phyloP scores from a whole-genome alignment of 768 basidiomycete genomes.

The Suillus discolor region DNA sequence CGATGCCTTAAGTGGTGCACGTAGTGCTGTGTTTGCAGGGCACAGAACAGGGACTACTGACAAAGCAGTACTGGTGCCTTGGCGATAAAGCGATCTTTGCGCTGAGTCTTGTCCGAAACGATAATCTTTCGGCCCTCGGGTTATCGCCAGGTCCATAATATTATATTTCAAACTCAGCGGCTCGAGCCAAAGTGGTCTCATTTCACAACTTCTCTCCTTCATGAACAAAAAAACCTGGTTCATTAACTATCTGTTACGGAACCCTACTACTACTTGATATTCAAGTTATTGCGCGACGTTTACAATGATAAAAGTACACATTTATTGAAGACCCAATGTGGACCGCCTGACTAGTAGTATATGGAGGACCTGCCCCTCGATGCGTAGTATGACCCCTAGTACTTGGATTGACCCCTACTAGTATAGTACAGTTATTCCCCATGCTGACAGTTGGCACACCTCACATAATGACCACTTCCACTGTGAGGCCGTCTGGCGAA shows the following conservation, averaged over 20 bases:
- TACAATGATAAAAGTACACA: neutral
- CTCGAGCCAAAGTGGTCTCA: neutral
- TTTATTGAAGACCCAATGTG: neutral
- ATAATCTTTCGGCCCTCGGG: conserved; percentile 2
- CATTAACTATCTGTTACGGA: neutral
- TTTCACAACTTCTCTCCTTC: neutral
- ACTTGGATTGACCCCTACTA: too few relatives aligned
- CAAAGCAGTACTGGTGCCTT: neutral
- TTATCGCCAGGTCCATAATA: too few relatives aligned
- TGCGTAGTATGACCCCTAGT: neutral
- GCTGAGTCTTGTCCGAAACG: neutral
- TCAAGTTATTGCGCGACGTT: neutral
- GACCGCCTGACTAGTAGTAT: neutral
- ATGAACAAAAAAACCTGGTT: neutral
- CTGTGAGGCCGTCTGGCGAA: neutral
- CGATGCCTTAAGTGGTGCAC: neutral
- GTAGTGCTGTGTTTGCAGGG: neutral
- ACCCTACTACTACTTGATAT: neutral
- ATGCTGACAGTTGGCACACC: neutral
- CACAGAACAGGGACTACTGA: neutral
- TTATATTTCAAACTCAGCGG: neutral
- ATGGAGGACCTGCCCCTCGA: neutral
- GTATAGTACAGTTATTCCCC: neutral
- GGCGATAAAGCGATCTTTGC: conserved; percentile 5
- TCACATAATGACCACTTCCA: neutral